A percentile compares a stretch with the other conserved stretches of the same genome.
These are phyloP conservation scores for Pseudonitzschia pungens DNA, from an alignment of 108 stramenopile species.

Conservation along the genomic window DNA sequence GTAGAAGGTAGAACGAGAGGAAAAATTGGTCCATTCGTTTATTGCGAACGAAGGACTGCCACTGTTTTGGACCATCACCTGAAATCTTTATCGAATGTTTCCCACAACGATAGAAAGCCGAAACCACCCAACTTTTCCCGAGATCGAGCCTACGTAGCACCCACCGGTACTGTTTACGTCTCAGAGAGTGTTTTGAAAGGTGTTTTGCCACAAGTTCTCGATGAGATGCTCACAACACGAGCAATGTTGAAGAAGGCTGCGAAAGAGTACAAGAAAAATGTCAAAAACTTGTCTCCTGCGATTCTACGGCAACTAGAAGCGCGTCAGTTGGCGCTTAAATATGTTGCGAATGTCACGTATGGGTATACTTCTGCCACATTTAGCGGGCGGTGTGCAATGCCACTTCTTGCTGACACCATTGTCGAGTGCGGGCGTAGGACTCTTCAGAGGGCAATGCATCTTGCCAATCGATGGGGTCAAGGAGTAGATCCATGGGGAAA, in stretches of 20 bases:
- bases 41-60: conserved; percentile 70
- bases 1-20: conserved; percentile 54
- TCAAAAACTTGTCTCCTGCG: conserved; percentile 60
- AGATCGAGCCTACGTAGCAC: conserved; percentile 77
- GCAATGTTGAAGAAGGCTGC: conserved; percentile 95
- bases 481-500: conserved; percentile 58
- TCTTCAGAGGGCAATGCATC: conserved; percentile 80
- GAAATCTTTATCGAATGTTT: conserved; percentile 47
- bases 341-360: conserved; percentile 98
- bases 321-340: conserved; percentile 96
- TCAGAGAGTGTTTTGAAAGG: conserved; percentile 85
- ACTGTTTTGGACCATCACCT: conserved; percentile 74
- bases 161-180: conserved; percentile 92
- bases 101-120: not conserved
- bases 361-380: conserved; percentile 95
- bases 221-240: conserved; percentile 94
- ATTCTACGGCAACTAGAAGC: conserved; percentile 91
- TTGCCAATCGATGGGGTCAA: conserved; percentile 80
- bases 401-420: conserved; percentile 96
- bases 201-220: conserved; percentile 93
- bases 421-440: conserved; percentile 92
- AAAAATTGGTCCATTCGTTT: conserved; percentile 63
- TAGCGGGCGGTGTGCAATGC: conserved; percentile 93
- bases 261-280: conserved; percentile 80
- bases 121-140: conserved; percentile 8